Conservation (phyloP, 495 filamentous ascomycete genomes). For the Penicillium arizonense region DNA sequence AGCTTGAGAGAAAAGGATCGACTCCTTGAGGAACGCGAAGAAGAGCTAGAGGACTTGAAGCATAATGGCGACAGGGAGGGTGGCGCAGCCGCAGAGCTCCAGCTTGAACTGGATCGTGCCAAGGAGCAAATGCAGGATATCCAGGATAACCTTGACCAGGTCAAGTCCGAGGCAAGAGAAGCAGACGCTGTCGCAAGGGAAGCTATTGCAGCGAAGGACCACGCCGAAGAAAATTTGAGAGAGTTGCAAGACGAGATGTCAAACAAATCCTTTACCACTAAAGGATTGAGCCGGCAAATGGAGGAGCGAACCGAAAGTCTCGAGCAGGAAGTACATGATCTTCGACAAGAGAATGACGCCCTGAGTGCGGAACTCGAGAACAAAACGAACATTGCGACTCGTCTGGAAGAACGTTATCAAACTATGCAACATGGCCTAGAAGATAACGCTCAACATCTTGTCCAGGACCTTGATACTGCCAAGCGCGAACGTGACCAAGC, state of each 20-base stretch:
- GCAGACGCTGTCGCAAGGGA: slow-evolving; percentile 59
- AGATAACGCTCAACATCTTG: slow-evolving; percentile 39
- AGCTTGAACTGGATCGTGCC: slow-evolving; percentile 51
- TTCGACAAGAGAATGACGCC: slow-evolving; percentile 56
- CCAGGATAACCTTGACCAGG: slow-evolving; percentile 56
- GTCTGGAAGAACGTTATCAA: slow-evolving; percentile 41
- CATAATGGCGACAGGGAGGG: slow-evolving; percentile 49
- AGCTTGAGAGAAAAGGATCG: slow-evolving; percentile 65
- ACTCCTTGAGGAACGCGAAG: slow-evolving; percentile 60
- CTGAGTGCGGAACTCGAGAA: slow-evolving; percentile 51
- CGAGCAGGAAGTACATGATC: slow-evolving; percentile 58
- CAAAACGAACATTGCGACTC: slow-evolving; percentile 38
- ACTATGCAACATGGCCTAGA: slow-evolving; percentile 43
- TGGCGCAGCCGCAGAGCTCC: slow-evolving; percentile 49
- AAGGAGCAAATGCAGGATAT: slow-evolving; percentile 59
- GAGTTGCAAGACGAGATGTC: slow-evolving; percentile 75
- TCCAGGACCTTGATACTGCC: slow-evolving; percentile 41
- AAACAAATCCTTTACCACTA: slow-evolving; percentile 75
- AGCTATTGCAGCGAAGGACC: slow-evolving; percentile 59
- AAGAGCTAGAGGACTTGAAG: slow-evolving; percentile 61
- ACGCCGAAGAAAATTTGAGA: slow-evolving; percentile 47
- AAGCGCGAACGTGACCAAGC: slow-evolving; percentile 37
- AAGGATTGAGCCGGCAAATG: slow-evolving; percentile 71
- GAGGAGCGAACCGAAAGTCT: slow-evolving; percentile 67
- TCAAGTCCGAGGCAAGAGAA: slow-evolving; percentile 52